Percentiles rank a stretch among this genome's conserved stretches.
Conservation (phyloP, 257 asterid species). For the Paulownia fortunei region DNA sequence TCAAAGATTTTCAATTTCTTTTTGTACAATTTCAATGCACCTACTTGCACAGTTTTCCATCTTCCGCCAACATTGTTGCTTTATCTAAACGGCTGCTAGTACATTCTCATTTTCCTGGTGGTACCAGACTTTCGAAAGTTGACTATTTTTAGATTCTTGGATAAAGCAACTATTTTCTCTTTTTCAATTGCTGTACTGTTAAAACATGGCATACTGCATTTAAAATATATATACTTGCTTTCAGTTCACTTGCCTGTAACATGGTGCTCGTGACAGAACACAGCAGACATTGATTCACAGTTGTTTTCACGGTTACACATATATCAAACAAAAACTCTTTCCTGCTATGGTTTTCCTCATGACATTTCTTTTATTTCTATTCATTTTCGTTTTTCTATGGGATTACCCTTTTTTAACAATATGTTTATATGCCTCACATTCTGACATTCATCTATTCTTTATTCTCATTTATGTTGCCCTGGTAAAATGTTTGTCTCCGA, state of each 20-base stretch:
- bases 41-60: constrained; percentile 7
- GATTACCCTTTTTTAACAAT: not conserved
- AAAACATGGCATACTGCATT: not conserved
- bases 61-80: not conserved
- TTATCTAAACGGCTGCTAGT: not conserved
- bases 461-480: not conserved
- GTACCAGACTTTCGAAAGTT: not conserved
- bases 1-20: constrained; percentile 11
- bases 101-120: constrained; percentile 19
- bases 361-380: not conserved
- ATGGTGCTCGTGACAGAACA: not conserved
- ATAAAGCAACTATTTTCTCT: constrained; percentile 1
- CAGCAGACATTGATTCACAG: not conserved
- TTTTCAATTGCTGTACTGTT: no score
- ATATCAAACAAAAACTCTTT: not conserved
- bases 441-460: constrained; percentile 6
- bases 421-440: not conserved
- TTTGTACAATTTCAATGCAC: not conserved
- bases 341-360: not conserved
- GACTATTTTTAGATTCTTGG: not conserved
- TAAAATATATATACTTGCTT: not conserved
- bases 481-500: constrained; percentile 14
- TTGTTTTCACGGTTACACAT: not conserved
- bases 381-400: not conserved
- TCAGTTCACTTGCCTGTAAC: not conserved